phyloP scores from a whole-genome alignment of 352 stramenopile species.

The Paralagenidium karlingii region DNA sequence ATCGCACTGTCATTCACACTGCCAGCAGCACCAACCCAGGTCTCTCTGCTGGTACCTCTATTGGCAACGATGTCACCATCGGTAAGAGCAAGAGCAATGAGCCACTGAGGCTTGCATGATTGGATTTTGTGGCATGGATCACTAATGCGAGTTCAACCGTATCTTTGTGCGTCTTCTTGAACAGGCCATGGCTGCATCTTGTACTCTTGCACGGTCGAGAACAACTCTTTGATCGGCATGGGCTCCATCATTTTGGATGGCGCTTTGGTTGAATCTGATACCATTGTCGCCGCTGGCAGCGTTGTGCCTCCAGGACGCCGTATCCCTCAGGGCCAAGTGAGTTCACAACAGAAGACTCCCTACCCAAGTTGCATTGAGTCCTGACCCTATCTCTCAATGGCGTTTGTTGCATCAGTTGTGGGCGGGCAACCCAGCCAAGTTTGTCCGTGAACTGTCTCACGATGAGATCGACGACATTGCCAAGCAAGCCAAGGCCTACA shows the following conservation, averaged over 20 bases:
- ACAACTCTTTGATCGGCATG: conserved; percentile 95
- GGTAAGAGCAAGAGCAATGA: conserved; percentile 13
- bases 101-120: not conserved
- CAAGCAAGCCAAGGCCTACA: conserved; percentile 80
- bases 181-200: conserved; percentile 87
- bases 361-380: not conserved
- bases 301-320: conserved; percentile 83
- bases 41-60: conserved; percentile 75
- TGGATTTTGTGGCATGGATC: not conserved
- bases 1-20: conserved; percentile 92
- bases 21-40: conserved; percentile 66
- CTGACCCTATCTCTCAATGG: not conserved
- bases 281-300: conserved; percentile 91
- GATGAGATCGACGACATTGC: conserved; percentile 85
- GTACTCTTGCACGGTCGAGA: conserved; percentile 93
- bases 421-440: conserved; percentile 94
- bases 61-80: conserved; percentile 94
- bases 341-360: conserved; percentile 13
- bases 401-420: conserved; percentile 66
- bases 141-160: not conserved
- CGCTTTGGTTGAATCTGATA: conserved; percentile 87
- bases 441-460: conserved; percentile 86
- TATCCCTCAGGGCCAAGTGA: conserved; percentile 87
- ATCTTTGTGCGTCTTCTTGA: not conserved
- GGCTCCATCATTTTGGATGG: conserved; percentile 90